These are phyloP conservation scores for Arbutus unedo DNA, from an alignment of 148 eudicot species.

Conservation along the genomic window DNA sequence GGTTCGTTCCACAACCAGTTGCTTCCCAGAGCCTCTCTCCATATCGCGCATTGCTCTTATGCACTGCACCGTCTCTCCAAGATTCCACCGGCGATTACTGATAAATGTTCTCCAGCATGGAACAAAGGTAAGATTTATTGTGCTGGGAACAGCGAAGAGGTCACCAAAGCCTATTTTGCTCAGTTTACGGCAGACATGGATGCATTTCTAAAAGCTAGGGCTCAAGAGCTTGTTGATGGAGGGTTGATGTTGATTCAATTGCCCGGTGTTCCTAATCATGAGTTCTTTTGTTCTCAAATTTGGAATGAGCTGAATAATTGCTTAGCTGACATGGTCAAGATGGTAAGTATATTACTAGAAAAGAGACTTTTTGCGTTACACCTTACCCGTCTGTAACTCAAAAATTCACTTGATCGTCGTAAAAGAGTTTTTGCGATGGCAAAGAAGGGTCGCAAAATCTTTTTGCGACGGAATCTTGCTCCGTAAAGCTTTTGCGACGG, in stretches of 20 bases:
- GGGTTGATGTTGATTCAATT: constrained; percentile 18
- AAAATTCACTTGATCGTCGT: too few relatives aligned
- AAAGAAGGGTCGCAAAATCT: too few relatives aligned
- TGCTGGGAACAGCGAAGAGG: not conserved
- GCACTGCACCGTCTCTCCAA: constrained; percentile 25
- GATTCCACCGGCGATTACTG: constrained; percentile 13
- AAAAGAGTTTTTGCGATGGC: too few relatives aligned
- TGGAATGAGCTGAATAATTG: not conserved
- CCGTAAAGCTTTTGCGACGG: too few relatives aligned
- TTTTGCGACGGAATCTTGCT: too few relatives aligned
- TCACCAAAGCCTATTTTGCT: constrained; percentile 21
- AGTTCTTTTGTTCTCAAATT: not conserved
- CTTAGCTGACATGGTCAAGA: not conserved
- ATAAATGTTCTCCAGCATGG: not conserved
- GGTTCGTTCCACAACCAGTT: constrained; percentile 16
- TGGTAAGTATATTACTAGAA: not conserved
- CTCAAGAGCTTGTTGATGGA: constrained; percentile 23
- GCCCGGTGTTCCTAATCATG: not conserved
- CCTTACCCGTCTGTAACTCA: too few relatives aligned
- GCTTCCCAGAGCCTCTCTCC: constrained; percentile 18
- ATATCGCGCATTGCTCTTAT: constrained; percentile 16
- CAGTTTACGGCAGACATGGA: constrained; percentile 22
- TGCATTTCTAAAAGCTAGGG: constrained; percentile 19
- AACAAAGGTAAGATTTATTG: too few relatives aligned
- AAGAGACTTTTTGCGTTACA: too few relatives aligned